These are phyloP conservation scores for Sclerospora graminicola DNA, from an alignment of 352 stramenopile species.

Conservation along the genomic window DNA sequence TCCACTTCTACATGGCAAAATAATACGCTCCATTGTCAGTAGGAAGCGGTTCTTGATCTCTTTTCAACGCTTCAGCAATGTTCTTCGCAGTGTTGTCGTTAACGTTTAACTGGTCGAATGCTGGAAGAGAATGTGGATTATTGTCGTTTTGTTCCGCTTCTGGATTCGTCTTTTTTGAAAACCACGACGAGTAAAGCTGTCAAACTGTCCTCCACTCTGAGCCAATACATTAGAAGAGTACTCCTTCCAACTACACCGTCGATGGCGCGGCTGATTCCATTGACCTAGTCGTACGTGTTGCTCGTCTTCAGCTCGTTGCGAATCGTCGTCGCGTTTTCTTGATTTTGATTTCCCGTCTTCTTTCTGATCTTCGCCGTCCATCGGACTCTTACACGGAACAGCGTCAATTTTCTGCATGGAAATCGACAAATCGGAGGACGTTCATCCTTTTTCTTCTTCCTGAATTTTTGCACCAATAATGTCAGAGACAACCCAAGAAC, in stretches of 20 bases:
- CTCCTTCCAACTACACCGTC: constrained; percentile 30
- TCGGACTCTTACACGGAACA: too few species aligned
- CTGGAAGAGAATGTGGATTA: neutral
- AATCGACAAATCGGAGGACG: too few species aligned
- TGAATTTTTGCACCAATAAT: too few species aligned
- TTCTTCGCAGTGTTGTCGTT: neutral
- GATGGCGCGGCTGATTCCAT: constrained; percentile 52
- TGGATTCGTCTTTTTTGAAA: constrained; percentile 42
- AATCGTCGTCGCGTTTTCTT: too few species aligned
- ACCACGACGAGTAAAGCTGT: constrained; percentile 67
- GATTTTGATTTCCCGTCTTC: too few species aligned
- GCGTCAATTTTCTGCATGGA: too few species aligned
- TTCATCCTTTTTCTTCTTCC: too few species aligned
- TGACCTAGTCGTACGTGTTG: constrained; percentile 59
- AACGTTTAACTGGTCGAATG: neutral
- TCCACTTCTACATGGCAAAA: neutral
- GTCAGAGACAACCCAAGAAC: too few species aligned
- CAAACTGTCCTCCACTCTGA: constrained; percentile 39
- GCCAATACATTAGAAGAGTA: constrained; percentile 30
- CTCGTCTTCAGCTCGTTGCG: constrained; percentile 32
- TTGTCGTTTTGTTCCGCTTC: constrained; percentile 16
- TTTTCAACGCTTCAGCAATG: neutral
- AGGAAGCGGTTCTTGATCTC: neutral
- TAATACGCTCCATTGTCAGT: neutral
- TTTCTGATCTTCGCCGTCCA: too few species aligned